A percentile compares a stretch with the other conserved stretches of the same genome.
These are phyloP conservation scores for Debaryomyces robertsiae DNA, from an alignment of 1,139 yeast genomes.

Conservation along the genomic window DNA sequence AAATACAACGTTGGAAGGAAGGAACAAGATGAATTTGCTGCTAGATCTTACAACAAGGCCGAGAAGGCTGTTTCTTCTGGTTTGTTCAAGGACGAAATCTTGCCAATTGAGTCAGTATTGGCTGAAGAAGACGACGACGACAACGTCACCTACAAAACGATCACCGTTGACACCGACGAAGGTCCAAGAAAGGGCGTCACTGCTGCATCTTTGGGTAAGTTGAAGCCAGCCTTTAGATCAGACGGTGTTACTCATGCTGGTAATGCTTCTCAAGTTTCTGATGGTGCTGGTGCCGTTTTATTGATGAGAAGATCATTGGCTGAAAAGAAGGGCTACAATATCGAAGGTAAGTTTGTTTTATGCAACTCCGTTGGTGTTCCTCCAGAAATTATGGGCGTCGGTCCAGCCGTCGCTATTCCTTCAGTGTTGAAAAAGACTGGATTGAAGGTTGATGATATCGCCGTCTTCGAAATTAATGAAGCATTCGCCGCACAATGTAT, in stretches of 20 bases:
- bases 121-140: conserved; percentile 55
- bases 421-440: conserved; percentile 68
- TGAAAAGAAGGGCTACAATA: conserved; percentile 64
- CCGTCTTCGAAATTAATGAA: conserved; percentile 86
- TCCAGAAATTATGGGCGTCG: conserved; percentile 96
- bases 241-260: conserved; percentile 93
- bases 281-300: conserved; percentile 91
- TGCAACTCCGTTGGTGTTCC: conserved; percentile 87
- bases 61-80: conserved; percentile 72
- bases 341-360: conserved; percentile 74
- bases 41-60: conserved; percentile 82
- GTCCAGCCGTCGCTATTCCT: conserved; percentile 94
- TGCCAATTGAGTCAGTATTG: conserved; percentile 65
- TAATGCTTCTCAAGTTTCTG: conserved; percentile 90
- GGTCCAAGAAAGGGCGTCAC: conserved; percentile 92
- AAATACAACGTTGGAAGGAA: conserved; percentile 65
- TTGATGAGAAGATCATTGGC: conserved; percentile 90
- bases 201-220: conserved; percentile 67
- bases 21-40: conserved; percentile 86
- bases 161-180: conserved; percentile 72
- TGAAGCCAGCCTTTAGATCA: conserved; percentile 84
- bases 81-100: conserved; percentile 78
- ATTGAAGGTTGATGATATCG: conserved; percentile 64
- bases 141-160: conserved; percentile 41
- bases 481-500: conserved; percentile 96